Conservation (phyloP, 192 early-diverging fungal genomes). For the Gaertneriomyces semiglobifer region DNA sequence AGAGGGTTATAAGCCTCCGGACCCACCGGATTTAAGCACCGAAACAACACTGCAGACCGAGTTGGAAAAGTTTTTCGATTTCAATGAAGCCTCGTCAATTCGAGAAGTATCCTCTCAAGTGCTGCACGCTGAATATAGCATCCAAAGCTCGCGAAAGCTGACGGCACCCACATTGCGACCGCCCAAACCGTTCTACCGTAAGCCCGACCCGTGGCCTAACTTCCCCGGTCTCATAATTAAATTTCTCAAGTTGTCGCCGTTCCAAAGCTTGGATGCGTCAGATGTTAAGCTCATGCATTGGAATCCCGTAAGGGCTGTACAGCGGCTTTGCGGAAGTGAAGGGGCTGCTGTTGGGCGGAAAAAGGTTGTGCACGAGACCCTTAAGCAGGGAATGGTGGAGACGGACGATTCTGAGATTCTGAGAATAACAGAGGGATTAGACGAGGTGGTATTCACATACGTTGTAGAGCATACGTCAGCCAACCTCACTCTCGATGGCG, state of each 20-base stretch:
- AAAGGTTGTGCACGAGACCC: background rate
- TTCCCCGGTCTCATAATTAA: slow-evolving; percentile 2
- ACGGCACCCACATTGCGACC: slow-evolving; percentile 12
- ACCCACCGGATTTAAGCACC: too few species aligned
- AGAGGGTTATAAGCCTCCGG: too few species aligned
- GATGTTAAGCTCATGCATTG: slow-evolving; percentile 16
- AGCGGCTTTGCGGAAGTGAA: background rate
- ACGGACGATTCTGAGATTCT: background rate
- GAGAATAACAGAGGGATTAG: too few species aligned
- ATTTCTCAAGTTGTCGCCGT: background rate
- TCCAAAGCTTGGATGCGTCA: background rate
- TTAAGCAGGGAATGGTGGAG: background rate
- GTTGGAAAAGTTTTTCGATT: slow-evolving; percentile 22
- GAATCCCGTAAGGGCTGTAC: slow-evolving; percentile 20
- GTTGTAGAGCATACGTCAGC: too few species aligned
- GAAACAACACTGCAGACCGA: background rate
- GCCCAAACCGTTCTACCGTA: slow-evolving; percentile 14
- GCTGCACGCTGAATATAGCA: slow-evolving; percentile 1
- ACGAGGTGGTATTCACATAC: too few species aligned
- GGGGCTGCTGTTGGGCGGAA: background rate
- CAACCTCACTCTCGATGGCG: too few species aligned
- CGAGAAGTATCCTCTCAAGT: background rate
- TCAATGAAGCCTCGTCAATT: slow-evolving; percentile 6
- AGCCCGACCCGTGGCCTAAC: slow-evolving; percentile 18
- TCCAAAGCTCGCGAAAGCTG: background rate